A percentile compares a stretch with the other conserved stretches of the same genome.
These are phyloP conservation scores for Xylariaceae sp. DNA, from an alignment of 2,329 filamentous ascomycete genomes.

Conservation along the genomic window DNA sequence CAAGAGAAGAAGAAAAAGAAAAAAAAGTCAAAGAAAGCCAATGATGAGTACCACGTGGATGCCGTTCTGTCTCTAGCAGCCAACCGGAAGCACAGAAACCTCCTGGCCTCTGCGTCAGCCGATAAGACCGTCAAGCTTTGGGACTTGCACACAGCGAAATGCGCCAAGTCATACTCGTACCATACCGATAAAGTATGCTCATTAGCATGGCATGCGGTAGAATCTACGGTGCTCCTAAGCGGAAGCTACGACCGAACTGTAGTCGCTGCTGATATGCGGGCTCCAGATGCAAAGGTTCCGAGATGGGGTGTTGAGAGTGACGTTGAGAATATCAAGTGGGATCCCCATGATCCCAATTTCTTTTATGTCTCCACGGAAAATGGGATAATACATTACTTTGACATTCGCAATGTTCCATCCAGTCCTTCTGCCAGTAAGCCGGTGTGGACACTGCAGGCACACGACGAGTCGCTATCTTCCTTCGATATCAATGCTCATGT, in stretches of 20 bases:
- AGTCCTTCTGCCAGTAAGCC: constrained; percentile 79
- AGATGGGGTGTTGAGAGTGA: constrained; percentile 96
- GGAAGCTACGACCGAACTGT: constrained; percentile 95
- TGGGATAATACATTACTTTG: constrained; percentile 91
- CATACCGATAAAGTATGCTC: constrained; percentile 99
- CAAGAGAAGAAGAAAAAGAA: constrained; percentile 79
- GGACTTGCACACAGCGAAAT: constrained; percentile 91
- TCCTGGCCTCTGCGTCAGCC: constrained; percentile 92
- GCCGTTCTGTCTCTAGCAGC: constrained; percentile 89
- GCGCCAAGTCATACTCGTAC: constrained; percentile 93
- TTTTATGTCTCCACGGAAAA: constrained; percentile 96
- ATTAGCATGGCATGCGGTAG: constrained; percentile 87
- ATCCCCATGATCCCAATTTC: constrained; percentile 89
- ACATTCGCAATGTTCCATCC: constrained; percentile 77
- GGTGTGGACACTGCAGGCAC: constrained; percentile 93
- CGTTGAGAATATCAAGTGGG: constrained; percentile 91
- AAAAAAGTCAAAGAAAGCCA: constrained; percentile 87
- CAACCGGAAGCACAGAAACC: constrained; percentile 91
- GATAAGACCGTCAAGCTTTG: constrained; percentile 98
- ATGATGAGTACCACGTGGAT: constrained; percentile 92
- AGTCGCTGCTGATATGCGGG: constrained; percentile 95
- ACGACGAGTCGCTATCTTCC: constrained; percentile 88
- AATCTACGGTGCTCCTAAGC: constrained; percentile 87
- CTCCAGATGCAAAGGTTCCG: constrained; percentile 80
- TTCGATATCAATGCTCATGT: constrained; percentile 92